A percentile compares a stretch with the other conserved stretches of the same genome.
Conservation (phyloP, 352 stramenopile genomes). For the Phytophthora pinifolia region DNA sequence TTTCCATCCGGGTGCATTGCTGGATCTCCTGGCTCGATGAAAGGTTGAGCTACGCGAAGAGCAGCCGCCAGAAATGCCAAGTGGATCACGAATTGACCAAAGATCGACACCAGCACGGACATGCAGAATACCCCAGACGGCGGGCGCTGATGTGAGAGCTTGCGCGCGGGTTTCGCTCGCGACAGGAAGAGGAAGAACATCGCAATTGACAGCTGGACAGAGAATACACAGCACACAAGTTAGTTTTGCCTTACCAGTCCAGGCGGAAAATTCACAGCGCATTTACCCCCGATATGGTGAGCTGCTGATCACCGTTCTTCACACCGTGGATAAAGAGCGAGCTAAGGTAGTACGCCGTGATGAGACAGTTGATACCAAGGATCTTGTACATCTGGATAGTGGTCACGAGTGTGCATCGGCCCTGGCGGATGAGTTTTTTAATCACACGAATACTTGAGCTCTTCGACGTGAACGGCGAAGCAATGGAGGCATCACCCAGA, state of each 20-base stretch:
- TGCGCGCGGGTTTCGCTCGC: constrained; percentile 92
- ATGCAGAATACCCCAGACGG: constrained; percentile 95
- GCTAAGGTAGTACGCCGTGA: constrained; percentile 97
- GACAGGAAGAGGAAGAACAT: constrained; percentile 54
- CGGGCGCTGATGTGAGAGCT: constrained; percentile 92
- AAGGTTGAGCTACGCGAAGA: constrained; percentile 89
- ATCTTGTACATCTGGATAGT: constrained; percentile 99
- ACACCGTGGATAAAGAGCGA: constrained; percentile 98
- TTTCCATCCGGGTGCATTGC: constrained; percentile 80
- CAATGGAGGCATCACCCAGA: constrained; percentile 98
- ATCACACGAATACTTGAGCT: constrained; percentile 89
- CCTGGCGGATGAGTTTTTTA: constrained; percentile 97
- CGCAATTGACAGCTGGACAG: constrained; percentile 71
- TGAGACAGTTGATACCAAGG: constrained; percentile 97
- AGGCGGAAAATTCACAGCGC: constrained; percentile 1
- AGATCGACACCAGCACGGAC: constrained; percentile 92
- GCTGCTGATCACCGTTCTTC: constrained; percentile 98
- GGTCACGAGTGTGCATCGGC: constrained; percentile 97
- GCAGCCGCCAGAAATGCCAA: constrained; percentile 91
- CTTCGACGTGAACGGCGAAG: constrained; percentile 98
- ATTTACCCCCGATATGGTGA: constrained; percentile 58
- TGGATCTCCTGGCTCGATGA: constrained; percentile 81
- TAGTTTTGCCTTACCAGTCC: constrained; percentile 63
- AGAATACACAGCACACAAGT: constrained; percentile 31
- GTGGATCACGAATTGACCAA: constrained; percentile 97